Base-by-base conservation (phyloP, 371 early-diverging fungal species). In the Mortierella sp. region DNA sequence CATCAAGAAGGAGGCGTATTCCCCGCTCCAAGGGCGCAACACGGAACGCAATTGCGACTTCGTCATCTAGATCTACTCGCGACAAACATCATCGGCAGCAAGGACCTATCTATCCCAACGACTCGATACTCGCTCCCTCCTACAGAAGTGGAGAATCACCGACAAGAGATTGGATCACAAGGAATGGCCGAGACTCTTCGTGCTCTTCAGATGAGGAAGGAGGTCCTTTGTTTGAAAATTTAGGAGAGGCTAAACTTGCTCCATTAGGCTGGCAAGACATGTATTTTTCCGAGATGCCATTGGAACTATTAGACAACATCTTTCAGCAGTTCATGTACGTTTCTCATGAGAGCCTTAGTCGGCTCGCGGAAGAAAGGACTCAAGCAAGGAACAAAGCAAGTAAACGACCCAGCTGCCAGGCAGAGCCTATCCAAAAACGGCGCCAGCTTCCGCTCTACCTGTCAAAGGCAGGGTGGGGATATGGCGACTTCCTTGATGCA, bases 271-370 rank as follows among this genome's bases (percentile, higher is more conserved):
- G 66, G 62, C 45, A 49, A 22, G 64, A 71, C 14, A 58, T 67
- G n/a, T 71, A 67, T 54, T 71, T 49, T 45, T 67, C 58, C 1
- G 72, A 77, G 14, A 77, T 77, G 72, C 77, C 77, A 8, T 26
- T 71, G 51, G 77, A 77, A 20, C 72, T 77, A 18, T 63, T 77
- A 5, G 58, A 64, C 47, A 58, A 37, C 24, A 64, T 77, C 55
- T 71, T 77, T 55, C 60, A 54, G n/a, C 43, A 60, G 20, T 62
- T 67, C n/a, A 11, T 77, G 57, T 61, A 58, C 26, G 39, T 77
- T 20, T 64, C 77, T 4, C 26, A 26, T 59, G 72, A 77, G 0
- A 70, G 64, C 57, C 61, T 71, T 1, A 32, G 54, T 18, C 57
- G 32, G 5, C 54, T 71, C 30, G 77, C 77, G 14, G 59, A 64